A percentile compares a stretch with the other conserved stretches of the same genome.
phyloP scores from a whole-genome alignment of 2,329 filamentous ascomycete genomes.

The Cryoendolithus antarcticus region DNA sequence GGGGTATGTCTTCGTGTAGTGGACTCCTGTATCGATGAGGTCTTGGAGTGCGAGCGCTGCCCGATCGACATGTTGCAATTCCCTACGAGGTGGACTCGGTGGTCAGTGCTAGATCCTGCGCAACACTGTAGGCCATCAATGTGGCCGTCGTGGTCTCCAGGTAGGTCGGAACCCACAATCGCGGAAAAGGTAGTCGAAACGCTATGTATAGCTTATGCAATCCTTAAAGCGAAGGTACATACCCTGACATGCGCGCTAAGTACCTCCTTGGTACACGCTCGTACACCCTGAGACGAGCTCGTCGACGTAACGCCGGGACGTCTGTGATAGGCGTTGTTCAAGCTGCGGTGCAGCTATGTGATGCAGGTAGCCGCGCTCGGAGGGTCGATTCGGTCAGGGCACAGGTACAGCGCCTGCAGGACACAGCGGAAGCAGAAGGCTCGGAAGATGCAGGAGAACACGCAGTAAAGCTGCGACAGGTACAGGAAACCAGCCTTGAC shows the following conservation, averaged over 20 bases:
- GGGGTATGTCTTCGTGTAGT: constrained; percentile 13
- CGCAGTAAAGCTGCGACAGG: constrained; percentile 5
- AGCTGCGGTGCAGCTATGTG: constrained; percentile 6
- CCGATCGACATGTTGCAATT: too few species aligned
- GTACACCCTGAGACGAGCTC: too few species aligned
- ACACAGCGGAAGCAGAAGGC: constrained; percentile 11
- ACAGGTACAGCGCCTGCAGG: constrained; percentile 14
- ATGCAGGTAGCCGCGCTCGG: constrained; percentile 32
- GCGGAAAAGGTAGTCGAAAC: too few species aligned
- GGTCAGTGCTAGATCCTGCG: too few species aligned
- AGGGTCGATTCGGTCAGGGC: constrained; percentile 7
- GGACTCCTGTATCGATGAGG: too few species aligned
- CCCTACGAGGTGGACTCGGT: too few species aligned
- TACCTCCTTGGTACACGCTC: too few species aligned
- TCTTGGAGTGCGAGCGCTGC: too few species aligned
- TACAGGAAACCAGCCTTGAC: constrained; percentile 4
- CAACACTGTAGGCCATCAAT: too few species aligned
- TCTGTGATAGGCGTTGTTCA: neutral
- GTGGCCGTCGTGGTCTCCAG: too few species aligned
- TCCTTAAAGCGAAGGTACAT: constrained; percentile 11
- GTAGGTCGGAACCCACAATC: constrained; percentile 9
- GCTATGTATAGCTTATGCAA: constrained; percentile 10
- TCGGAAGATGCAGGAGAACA: constrained; percentile 9
- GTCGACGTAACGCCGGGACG: neutral
- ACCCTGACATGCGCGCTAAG: constrained; percentile 22